These are phyloP conservation scores for Meyerozyma sp. DNA, from an alignment of 1,139 yeast species.

Conservation along the genomic window DNA sequence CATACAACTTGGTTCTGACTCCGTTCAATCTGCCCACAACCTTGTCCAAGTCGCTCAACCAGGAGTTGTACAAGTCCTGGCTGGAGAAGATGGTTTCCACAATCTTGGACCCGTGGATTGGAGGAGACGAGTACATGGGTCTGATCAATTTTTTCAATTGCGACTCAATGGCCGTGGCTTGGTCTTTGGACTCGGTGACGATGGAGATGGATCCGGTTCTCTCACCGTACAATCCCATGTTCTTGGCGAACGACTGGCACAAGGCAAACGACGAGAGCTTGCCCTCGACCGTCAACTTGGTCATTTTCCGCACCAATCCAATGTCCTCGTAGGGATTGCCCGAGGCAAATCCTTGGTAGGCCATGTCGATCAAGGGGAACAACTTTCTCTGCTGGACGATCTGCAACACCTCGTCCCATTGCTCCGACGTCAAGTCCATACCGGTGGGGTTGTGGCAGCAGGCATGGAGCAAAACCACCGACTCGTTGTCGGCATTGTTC, in stretches of 20 bases:
- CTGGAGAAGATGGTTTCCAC: constrained; percentile 71
- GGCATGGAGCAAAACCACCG: constrained; percentile 78
- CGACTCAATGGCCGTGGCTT: constrained; percentile 53
- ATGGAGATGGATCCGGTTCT: constrained; percentile 87
- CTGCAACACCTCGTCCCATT: constrained; percentile 71
- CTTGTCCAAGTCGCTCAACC: constrained; percentile 71
- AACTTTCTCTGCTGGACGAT: constrained; percentile 51
- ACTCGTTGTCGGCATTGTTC: constrained; percentile 40
- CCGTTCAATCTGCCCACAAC: constrained; percentile 76
- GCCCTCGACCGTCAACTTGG: constrained; percentile 42
- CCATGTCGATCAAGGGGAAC: constrained; percentile 81
- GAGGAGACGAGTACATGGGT: constrained; percentile 89
- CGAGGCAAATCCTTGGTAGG: constrained; percentile 90
- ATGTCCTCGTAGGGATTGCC: constrained; percentile 57
- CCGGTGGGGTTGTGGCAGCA: constrained; percentile 98
- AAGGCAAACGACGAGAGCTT: constrained; percentile 50
- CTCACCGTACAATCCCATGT: constrained; percentile 96
- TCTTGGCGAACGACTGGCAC: constrained; percentile 93
- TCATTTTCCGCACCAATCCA: constrained; percentile 44
- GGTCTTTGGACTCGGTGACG: constrained; percentile 43
- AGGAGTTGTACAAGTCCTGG: constrained; percentile 56
- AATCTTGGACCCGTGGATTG: constrained; percentile 88
- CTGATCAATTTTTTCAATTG: constrained; percentile 79
- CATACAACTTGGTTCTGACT: constrained; percentile 65
- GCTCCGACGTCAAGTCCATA: constrained; percentile 74